Base-by-base conservation (phyloP, 768 basidiomycete genomes). In the Coprinellus aureogranulatus region DNA sequence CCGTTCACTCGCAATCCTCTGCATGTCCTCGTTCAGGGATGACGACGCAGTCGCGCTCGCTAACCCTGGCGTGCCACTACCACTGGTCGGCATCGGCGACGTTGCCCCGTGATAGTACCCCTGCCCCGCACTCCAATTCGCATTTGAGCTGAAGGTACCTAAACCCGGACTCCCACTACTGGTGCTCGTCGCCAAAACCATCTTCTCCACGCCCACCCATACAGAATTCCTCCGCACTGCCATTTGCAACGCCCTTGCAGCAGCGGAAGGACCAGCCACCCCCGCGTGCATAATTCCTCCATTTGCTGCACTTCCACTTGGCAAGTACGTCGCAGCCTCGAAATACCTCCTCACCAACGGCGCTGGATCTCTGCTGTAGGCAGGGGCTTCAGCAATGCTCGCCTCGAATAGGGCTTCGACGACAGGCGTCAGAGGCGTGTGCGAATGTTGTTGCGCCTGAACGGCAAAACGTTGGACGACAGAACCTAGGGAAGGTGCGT, bases 11-110 rank as follows among this genome's bases (percentile, higher is more conserved):
- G 83, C 83, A 54, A 86, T 84, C 18, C 85, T 77, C 55, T 85
- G 82, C 80, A 87, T 81, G 64, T 86, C 83, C 61, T 84, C 84
- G 6, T 78, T 73, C 49, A 85, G 70, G 20, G 81, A 80, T 5
- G 63, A 55, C 5, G 74, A 63, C 5, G 68, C 61, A 3, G 68
- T 53, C 8, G 66, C 45, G 12, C 62, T 37, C 12, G 55, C 45
- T 10, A 65, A 45, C 4, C 64, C 55, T 20, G 45, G 54, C 18
- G 64, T 20, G 26, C 23, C 25, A 27, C 22, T n/a, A n/a, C n/a
- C n/a, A n/a, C 48, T 27, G 28, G 11, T 26, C 48, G 28, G 14
- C 23, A 4, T 20, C 23, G 27, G 18, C 48, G 48, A 28, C 12
- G 26, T 18, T 4, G 8, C 26, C 10, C 20, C 3, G 23, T 52